phyloP scores from a whole-genome alignment of 306 rosid species.

The Lathyrus sativus region DNA sequence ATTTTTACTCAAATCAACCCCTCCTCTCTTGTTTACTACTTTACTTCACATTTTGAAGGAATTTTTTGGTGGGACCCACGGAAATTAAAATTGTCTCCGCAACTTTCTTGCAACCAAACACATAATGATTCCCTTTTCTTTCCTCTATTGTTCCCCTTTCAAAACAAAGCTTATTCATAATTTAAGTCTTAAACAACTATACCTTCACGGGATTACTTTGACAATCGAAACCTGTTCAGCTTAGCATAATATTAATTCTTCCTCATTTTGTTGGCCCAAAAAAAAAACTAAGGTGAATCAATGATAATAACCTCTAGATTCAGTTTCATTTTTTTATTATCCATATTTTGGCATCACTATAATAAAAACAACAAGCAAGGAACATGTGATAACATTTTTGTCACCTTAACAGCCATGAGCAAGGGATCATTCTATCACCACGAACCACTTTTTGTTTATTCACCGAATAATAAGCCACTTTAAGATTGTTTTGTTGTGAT shows the following conservation, averaged over 20 bases:
- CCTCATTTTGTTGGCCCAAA: not conserved
- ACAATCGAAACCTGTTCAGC: slow-evolving; percentile 24
- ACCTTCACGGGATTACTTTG: not conserved
- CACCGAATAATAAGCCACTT: slow-evolving; percentile 20
- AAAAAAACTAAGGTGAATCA: not conserved
- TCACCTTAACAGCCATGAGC: not conserved
- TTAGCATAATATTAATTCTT: not conserved
- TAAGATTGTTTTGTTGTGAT: slow-evolving; percentile 25
- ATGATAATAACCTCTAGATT: not conserved
- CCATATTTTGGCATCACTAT: slow-evolving; percentile 4
- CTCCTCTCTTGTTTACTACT: not conserved
- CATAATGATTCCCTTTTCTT: not conserved
- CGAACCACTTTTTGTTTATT: slow-evolving; percentile 12
- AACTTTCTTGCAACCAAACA: not conserved
- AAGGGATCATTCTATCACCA: not conserved
- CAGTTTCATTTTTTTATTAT: not conserved
- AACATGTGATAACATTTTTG: not conserved
- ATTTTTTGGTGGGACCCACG: not conserved
- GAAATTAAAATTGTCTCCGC: not conserved
- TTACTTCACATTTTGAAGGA: not conserved
- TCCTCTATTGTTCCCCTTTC: not conserved
- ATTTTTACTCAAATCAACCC: not conserved
- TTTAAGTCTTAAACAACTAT: not conserved
- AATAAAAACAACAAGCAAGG: not conserved
- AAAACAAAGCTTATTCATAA: not conserved